Evolutionary conservation across 495 filamentous ascomycete species (phyloP).

Genomic region (Neurospora pannonica): DNA sequence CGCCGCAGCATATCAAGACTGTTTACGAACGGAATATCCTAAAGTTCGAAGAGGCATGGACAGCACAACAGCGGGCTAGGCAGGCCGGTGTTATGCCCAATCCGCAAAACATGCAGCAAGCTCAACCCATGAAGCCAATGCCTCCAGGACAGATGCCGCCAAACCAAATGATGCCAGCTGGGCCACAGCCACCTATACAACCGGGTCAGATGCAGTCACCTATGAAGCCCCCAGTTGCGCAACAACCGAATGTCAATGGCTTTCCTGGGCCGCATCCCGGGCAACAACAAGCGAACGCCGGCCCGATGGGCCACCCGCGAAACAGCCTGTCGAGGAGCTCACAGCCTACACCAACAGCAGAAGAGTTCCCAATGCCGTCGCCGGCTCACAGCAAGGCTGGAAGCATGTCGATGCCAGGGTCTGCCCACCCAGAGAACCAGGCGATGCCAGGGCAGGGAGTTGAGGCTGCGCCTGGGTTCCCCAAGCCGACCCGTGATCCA

Average conservation of each 20-base stretch:
- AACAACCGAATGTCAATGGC: constrained; percentile 40
- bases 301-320: constrained; percentile 22
- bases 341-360: constrained; percentile 26
- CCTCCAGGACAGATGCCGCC: constrained; percentile 34
- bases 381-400: constrained; percentile 32
- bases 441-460: constrained; percentile 12
- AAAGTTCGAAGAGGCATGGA: constrained; percentile 66
- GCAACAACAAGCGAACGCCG: constrained; percentile 26
- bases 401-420: constrained; percentile 22
- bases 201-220: constrained; percentile 37
- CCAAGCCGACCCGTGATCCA: constrained; percentile 23
- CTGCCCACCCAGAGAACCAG: constrained; percentile 23
- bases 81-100: constrained; percentile 23
- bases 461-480: constrained; percentile 18
- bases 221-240: constrained; percentile 38
- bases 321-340: constrained; percentile 35
- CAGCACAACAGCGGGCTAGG: constrained; percentile 48
- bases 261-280: constrained; percentile 39
- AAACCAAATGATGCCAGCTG: constrained; percentile 39
- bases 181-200: constrained; percentile 39
- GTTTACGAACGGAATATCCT: constrained; percentile 66
- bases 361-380: constrained; percentile 34
- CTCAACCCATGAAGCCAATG: constrained; percentile 25
- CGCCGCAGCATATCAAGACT: constrained; percentile 56
- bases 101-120: constrained; percentile 22